A percentile compares a stretch with the other conserved stretches of the same genome.
phyloP scores from a whole-genome alignment of 192 early-diverging fungal genomes.

The Bifiguratus adelaidae region DNA sequence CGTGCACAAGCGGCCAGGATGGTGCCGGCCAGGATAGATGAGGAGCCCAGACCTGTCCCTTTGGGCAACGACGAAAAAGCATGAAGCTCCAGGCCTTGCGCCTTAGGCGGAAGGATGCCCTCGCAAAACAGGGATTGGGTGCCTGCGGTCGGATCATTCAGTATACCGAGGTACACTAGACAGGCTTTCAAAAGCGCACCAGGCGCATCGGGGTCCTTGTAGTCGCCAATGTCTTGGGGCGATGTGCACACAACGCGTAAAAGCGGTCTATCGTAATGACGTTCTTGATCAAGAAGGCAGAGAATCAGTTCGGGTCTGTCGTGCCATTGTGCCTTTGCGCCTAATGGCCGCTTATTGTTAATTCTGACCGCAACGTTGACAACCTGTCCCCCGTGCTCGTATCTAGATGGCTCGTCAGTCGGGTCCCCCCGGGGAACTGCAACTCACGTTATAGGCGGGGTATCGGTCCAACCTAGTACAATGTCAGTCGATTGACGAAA shows the following conservation, averaged over 20 bases:
- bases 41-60: conserved; percentile 15
- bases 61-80: conserved; percentile 11
- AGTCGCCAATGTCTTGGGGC: conserved; percentile 9
- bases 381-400: conserved; percentile 23
- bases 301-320: not conserved
- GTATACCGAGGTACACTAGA: conserved; percentile 14
- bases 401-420: not conserved
- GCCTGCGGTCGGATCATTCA: conserved; percentile 1
- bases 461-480: conserved; percentile 16
- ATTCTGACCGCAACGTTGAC: conserved; percentile 12
- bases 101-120: not conserved
- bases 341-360: not conserved
- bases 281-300: not conserved
- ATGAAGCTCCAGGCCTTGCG: conserved; percentile 14
- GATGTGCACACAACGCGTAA: conserved; percentile 9
- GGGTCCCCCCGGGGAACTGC: not conserved
- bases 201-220: conserved; percentile 14
- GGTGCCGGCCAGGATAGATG: conserved; percentile 13
- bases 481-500: not conserved
- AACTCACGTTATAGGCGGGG: conserved; percentile 18
- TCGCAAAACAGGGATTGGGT: not conserved
- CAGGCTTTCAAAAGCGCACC: conserved; percentile 20
- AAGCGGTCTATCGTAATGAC: conserved; percentile 9
- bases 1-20: conserved; percentile 13
- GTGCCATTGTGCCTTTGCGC: not conserved